Evolutionary conservation across 306 rosid genomes (phyloP), one percentile per base, ranked within the genome.

Genomic region (Cajanus cajan): DNA sequence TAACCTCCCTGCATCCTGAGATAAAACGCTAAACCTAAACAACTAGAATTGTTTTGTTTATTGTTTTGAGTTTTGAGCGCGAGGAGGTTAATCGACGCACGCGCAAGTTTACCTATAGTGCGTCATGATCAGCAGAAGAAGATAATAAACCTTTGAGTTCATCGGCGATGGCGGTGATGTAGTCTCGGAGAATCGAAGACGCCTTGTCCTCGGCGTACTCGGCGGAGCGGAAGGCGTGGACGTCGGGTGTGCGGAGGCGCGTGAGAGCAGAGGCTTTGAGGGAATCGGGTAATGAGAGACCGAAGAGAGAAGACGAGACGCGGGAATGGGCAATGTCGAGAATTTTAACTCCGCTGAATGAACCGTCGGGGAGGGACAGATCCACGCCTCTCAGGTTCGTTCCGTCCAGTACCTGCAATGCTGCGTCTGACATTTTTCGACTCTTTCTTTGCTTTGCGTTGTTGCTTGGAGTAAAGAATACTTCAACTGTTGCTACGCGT

Each of bases 141-240:
- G 77, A n/a, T 48, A 59, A 70, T n/a, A 19, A 73, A 95, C 98
- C 98, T 85, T 79, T 74, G 48, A 95, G 87, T 80, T 85, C 84
- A 83, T 92, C 91, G 34, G 97, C 94, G 90, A 95, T 82, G 73
- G 99, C 98, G 48, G 86, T 12, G 84, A 93, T 52, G 86, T 86
- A 95, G 78, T 83, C 88, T 48, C 68, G 61, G 67, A 90, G 80
- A 40, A 84, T 50, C 68, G 78, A 10, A 5, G 88, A 80, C 36
- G 97, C 96, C 64, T 89, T 82, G 1, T 74, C 84, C 28, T 64
- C 74, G 36, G 28, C n/a, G 70, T 87, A 88, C 45, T 66, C 75
- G 7, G 87, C 4, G 15, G 80, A 65, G 2, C 68, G 85, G 81
- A 86, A 88, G 40, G 73, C 73, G 72, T 48, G 63, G 62, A 40